These are phyloP conservation scores for Annulohypoxylon truncatum DNA, from an alignment of 2,329 filamentous ascomycete species.

Conservation along the genomic window DNA sequence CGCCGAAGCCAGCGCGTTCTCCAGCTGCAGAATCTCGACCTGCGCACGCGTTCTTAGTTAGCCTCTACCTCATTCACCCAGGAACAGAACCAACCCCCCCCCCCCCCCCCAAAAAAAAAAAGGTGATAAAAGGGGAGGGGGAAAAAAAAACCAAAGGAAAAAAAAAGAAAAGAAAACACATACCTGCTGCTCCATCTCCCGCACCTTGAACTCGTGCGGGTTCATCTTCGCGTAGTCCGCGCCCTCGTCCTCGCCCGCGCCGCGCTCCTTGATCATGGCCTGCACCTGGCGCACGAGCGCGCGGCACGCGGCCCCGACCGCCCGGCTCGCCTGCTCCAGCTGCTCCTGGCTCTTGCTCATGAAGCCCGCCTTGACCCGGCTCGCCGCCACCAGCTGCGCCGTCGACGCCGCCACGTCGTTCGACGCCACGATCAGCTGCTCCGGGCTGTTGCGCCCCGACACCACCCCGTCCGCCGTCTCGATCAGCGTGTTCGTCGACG, in stretches of 20 bases:
- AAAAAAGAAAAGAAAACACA: slow-evolving; percentile 47
- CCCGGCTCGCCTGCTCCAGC: slow-evolving; percentile 90
- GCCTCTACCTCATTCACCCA: background rate
- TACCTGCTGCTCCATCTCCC: slow-evolving; percentile 99
- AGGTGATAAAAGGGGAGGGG: too few species aligned
- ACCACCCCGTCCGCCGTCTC: slow-evolving; percentile 98
- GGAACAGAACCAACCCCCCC: too few species aligned
- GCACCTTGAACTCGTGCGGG: slow-evolving; percentile 96
- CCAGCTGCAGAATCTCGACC: slow-evolving; percentile 97
- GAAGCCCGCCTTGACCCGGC: slow-evolving; percentile 95
- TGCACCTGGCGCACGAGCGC: slow-evolving; percentile 93
- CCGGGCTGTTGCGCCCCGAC: slow-evolving; percentile 88
- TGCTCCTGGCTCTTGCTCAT: slow-evolving; percentile 97
- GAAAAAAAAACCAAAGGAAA: background rate
- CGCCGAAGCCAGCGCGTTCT: slow-evolving; percentile 84
- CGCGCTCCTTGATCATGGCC: slow-evolving; percentile 90
- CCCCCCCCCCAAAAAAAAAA: background rate
- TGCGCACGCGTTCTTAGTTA: slow-evolving; percentile 54
- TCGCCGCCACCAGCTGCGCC: slow-evolving; percentile 94
- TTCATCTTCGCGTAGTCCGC: slow-evolving; percentile 91
- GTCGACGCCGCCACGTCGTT: slow-evolving; percentile 97
- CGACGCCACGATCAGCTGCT: slow-evolving; percentile 97
- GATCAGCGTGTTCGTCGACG: slow-evolving; percentile 93
- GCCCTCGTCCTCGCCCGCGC: slow-evolving; percentile 84
- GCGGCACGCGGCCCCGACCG: slow-evolving; percentile 89